Base-by-base conservation (phyloP, 2,329 filamentous ascomycete species). In the Trichoderma harzianum region DNA sequence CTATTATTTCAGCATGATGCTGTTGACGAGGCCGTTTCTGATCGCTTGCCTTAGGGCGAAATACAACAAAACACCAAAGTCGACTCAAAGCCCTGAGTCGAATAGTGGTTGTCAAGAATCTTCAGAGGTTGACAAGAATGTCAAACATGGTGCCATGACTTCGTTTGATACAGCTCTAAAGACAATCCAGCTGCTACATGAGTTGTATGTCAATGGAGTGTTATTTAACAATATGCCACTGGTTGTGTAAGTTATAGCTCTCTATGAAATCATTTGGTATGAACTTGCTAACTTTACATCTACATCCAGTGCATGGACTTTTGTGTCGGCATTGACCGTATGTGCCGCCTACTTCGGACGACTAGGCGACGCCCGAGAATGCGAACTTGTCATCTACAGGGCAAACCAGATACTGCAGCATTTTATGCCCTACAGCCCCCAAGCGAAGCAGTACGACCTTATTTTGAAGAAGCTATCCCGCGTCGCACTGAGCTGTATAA, bases 1-100 rank as follows among this genome's bases (percentile, higher is more conserved):
- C 18, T 66, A 66, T 26, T 66, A 66, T 12, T 66, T 66, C 24
- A 67, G 64, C 21, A 67, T 58, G 51, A 67, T 67, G 64, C 51
- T 67, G 3, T 28, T 67, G 24, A 58, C 64, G n/a, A 58, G 64
- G 34, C 64, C 64, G 1, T 67, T 67, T 6, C 64, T 67, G 2
- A 67, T 67, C 4, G 34, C 64, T 7, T 67, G 51, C 21, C 51
- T 58, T 1, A 67, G 32, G 64, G 64, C 64, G 3, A 67, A 67
- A 10, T 67, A 67, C 7, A 58, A 11, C 12, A 67, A 67, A 43
- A 30, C 64, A 6, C 24, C 64, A 16, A 30, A 14, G 12, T 16
- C 24, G 32, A 43, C 51, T 10, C 16, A 28, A 30, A 43, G 24
- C 24, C 18, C 34, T 2, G 34, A 30, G 16, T 18, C 30, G 32